Evolutionary conservation across 1,284 basidiomycete species (phyloP).

Genomic region (Filobasidium uniguttulatum): DNA sequence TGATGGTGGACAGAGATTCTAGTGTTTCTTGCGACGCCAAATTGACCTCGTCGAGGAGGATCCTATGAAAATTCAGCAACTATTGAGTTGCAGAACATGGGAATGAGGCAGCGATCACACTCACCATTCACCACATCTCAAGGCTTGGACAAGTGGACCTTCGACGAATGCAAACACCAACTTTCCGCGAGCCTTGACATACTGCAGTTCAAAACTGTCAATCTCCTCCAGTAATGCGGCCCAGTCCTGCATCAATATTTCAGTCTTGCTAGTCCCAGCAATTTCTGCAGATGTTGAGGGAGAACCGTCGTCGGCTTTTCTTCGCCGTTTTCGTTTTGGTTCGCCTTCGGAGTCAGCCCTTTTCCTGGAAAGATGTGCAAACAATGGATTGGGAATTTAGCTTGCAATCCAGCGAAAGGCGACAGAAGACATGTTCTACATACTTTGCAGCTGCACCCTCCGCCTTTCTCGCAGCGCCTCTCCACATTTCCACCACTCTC

Average conservation of each 20-base stretch:
- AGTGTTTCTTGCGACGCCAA: conserved; percentile 87
- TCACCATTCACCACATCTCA: conserved; percentile 81
- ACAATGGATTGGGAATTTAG: background rate
- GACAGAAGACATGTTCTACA: too few relatives aligned
- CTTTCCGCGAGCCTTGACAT: conserved; percentile 69
- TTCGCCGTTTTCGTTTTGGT: conserved; percentile 50
- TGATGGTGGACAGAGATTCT: conserved; percentile 76
- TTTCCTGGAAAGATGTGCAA: background rate
- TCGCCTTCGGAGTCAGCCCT: background rate
- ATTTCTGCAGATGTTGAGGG: conserved; percentile 39
- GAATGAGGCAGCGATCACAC: conserved; percentile 5
- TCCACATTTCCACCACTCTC: conserved; percentile 70
- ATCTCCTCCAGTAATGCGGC: conserved; percentile 57
- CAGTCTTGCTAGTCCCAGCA: too few relatives aligned
- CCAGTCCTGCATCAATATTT: conserved; percentile 57
- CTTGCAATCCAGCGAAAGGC: background rate
- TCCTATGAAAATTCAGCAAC: conserved; percentile 43
- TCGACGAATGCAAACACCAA: conserved; percentile 92
- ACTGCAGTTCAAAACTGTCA: conserved; percentile 68
- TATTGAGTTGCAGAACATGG: background rate
- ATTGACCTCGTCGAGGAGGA: conserved; percentile 93
- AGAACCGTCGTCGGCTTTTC: conserved; percentile 41
- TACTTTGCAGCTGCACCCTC: conserved; percentile 22
- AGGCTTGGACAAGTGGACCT: conserved; percentile 84
- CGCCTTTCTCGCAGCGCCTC: conserved; percentile 56